These are phyloP conservation scores for Mortierella claussenii DNA, from an alignment of 192 early-diverging fungal species.

Conservation along the genomic window DNA sequence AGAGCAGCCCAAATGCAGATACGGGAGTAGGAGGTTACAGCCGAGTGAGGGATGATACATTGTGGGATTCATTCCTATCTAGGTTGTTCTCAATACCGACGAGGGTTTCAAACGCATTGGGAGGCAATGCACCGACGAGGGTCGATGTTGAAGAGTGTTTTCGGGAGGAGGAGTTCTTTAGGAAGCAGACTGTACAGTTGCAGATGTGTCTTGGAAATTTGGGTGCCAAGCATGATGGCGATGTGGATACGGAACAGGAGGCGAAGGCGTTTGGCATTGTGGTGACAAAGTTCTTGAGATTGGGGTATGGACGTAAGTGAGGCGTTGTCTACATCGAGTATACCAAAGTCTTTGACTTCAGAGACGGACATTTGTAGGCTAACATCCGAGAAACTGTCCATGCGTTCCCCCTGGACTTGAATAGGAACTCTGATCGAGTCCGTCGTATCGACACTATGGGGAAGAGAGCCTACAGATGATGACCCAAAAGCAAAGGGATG, in stretches of 20 bases:
- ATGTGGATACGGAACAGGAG: background rate
- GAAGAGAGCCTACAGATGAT: background rate
- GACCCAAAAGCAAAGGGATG: conserved; percentile 6
- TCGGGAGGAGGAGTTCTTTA: conserved; percentile 22
- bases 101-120: conserved; percentile 26
- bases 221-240: background rate
- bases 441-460: conserved; percentile 15
- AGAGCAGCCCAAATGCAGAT: background rate
- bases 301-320: conserved; percentile 32
- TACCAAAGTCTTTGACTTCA: no score
- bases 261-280: conserved; percentile 3
- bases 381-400: no score
- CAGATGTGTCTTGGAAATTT: conserved; percentile 4
- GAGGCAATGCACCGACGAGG: background rate
- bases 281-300: conserved; percentile 20
- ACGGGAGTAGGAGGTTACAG: background rate
- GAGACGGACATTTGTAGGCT: no score
- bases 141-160: conserved; percentile 19
- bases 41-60: background rate
- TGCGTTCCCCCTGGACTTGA: no score
- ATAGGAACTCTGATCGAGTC: conserved; percentile 24
- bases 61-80: conserved; percentile 32
- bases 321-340: no score
- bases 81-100: conserved; percentile 42
- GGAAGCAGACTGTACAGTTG: conserved; percentile 16